Percentiles rank a stretch among this genome's conserved stretches.
phyloP scores from a whole-genome alignment of 2,329 filamentous ascomycete species.

The Thielaviopsis punctulata region DNA sequence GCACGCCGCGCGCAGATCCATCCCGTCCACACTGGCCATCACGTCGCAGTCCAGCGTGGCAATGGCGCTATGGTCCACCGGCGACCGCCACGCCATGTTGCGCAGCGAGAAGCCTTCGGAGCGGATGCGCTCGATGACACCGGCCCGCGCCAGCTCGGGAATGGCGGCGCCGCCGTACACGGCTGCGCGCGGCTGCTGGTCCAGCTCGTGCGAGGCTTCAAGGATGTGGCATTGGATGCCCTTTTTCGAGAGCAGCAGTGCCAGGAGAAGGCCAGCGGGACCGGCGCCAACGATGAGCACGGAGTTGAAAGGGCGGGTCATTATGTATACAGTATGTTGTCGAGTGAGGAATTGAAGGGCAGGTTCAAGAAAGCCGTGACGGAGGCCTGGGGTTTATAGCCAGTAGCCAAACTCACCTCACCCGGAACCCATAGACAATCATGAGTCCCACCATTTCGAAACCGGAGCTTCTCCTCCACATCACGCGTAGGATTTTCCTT shows the following conservation, averaged over 20 bases:
- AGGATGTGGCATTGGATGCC: slow-evolving; percentile 36
- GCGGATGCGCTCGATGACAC: slow-evolving; percentile 31
- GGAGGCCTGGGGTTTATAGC: too few species aligned
- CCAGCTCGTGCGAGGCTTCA: slow-evolving; percentile 35
- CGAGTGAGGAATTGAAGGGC: neutral
- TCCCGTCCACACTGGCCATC: slow-evolving; percentile 21
- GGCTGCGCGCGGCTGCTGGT: slow-evolving; percentile 43
- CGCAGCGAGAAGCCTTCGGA: slow-evolving; percentile 22
- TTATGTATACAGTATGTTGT: neutral
- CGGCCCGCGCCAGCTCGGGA: slow-evolving; percentile 39
- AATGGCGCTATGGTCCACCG: slow-evolving; percentile 20
- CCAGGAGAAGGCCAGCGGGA: slow-evolving; percentile 31
- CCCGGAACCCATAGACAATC: too few species aligned
- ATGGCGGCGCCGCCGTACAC: slow-evolving; percentile 43
- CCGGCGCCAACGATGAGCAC: slow-evolving; percentile 31
- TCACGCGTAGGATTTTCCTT: neutral
- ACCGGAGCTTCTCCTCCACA: neutral
- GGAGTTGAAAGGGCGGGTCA: slow-evolving; percentile 1
- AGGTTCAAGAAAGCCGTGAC: too few species aligned
- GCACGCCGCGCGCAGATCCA: slow-evolving; percentile 25
- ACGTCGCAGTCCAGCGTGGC: slow-evolving; percentile 21
- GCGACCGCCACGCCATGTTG: slow-evolving; percentile 24
- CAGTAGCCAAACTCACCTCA: too few species aligned
- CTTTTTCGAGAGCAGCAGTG: slow-evolving; percentile 33
- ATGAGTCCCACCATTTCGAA: neutral